Conservation (phyloP, 371 early-diverging fungal genomes). For the Apophysomyces ossiformis region DNA sequence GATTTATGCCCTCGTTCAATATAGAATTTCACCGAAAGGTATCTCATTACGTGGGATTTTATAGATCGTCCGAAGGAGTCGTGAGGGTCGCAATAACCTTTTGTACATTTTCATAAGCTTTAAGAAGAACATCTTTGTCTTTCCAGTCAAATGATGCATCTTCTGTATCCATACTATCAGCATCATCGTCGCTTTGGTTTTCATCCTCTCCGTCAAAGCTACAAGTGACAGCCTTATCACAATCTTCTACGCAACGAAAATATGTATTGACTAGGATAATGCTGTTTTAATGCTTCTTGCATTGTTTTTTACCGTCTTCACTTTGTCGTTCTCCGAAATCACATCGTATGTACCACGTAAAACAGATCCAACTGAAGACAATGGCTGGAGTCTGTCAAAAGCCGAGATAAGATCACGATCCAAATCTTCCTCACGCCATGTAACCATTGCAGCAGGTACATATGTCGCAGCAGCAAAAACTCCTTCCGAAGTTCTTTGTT, state of each 20-base stretch:
- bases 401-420: neutral
- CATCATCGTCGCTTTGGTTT: too few relatives aligned
- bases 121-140: neutral
- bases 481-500: neutral
- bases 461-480: neutral
- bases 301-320: neutral
- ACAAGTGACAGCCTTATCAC: neutral
- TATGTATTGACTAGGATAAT: neutral
- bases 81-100: neutral
- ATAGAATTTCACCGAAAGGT: neutral
- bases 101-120: neutral
- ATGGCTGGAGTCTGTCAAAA: neutral
- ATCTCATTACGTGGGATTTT: neutral
- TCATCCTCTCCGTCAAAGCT: neutral
- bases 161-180: neutral
- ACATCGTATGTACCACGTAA: neutral
- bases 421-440: neutral
- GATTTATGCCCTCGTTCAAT: neutral
- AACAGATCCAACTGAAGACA: neutral
- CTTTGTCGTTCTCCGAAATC: neutral
- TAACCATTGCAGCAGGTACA: neutral
- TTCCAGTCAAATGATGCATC: slow-evolving; percentile 1
- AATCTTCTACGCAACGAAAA: neutral
- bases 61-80: neutral
- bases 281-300: neutral